Conservation (phyloP, 2,329 filamentous ascomycete genomes). For the Neodidymelliopsis sp. region DNA sequence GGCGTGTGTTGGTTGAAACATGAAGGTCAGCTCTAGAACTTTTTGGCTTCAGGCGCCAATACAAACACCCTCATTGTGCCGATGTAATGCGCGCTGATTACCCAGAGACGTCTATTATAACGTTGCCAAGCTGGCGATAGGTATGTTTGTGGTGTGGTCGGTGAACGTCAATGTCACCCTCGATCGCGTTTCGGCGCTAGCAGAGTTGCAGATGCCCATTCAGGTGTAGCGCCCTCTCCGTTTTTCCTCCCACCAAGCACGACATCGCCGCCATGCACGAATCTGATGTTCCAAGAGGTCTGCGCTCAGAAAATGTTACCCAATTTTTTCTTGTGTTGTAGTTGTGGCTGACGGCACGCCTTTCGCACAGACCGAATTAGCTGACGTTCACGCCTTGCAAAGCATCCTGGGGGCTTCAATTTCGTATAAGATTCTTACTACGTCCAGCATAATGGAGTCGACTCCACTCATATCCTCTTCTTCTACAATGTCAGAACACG, state of each 20-base stretch:
- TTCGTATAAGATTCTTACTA: conserved; percentile 10
- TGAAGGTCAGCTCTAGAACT: too few relatives aligned
- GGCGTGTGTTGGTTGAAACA: neutral
- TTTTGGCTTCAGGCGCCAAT: too few relatives aligned
- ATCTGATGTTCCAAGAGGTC: conserved; percentile 10
- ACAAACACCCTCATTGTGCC: too few relatives aligned
- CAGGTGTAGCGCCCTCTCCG: conserved; percentile 4
- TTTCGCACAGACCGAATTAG: conserved; percentile 10
- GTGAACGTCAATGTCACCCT: neutral
- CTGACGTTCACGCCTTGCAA: conserved; percentile 6
- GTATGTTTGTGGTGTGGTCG: conserved; percentile 11
- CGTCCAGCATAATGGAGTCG: conserved; percentile 11
- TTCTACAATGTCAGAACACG: conserved; percentile 25
- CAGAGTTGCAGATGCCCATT: conserved; percentile 3
- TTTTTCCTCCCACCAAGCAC: conserved; percentile 15
- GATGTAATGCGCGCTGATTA: conserved; percentile 6
- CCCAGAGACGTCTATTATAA: conserved; percentile 1
- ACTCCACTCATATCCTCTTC: conserved; percentile 20
- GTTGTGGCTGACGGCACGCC: conserved; percentile 12
- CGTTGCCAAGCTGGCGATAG: conserved; percentile 9
- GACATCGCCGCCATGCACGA: conserved; percentile 15
- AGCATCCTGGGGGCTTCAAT: neutral
- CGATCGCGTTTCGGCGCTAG: conserved; percentile 17
- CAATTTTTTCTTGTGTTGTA: conserved; percentile 13
- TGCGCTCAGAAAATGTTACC: conserved; percentile 16